These are phyloP conservation scores for Catunica adiposa DNA, from an alignment of 2,329 filamentous ascomycete genomes.

Conservation along the genomic window DNA sequence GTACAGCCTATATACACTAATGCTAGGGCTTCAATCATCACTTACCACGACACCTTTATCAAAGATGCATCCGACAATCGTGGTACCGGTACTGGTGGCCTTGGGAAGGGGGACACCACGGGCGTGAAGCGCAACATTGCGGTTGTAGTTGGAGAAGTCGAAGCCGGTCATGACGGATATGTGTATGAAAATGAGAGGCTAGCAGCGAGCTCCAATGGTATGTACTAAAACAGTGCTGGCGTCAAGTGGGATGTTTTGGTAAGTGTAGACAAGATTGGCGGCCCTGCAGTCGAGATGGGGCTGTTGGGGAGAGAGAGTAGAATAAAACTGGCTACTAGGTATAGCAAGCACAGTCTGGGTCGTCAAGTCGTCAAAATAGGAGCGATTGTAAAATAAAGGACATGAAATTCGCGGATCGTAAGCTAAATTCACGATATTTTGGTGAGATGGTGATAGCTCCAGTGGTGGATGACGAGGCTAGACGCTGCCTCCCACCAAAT, in stretches of 20 bases:
- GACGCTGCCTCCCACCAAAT: constrained; percentile 28
- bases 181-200: background rate
- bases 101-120: constrained; percentile 89
- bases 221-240: background rate
- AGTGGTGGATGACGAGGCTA: constrained; percentile 38
- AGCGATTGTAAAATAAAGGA: background rate
- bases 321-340: constrained; percentile 7
- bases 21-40: constrained; percentile 16
- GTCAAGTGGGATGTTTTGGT: constrained; percentile 1
- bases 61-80: constrained; percentile 93
- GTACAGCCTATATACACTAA: background rate
- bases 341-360: background rate
- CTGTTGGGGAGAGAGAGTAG: constrained; percentile 16
- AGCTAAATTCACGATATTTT: constrained; percentile 14
- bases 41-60: constrained; percentile 87
- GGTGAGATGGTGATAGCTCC: constrained; percentile 11
- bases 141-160: constrained; percentile 99
- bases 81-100: constrained; percentile 95
- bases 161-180: constrained; percentile 65
- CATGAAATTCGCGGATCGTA: background rate
- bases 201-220: background rate
- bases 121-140: constrained; percentile 90
- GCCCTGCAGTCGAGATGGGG: background rate
- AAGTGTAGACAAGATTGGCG: background rate
- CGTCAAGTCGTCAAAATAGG: background rate